Conservation (phyloP, 208 protist genomes). For the Sergeia podlipaevii region DNA sequence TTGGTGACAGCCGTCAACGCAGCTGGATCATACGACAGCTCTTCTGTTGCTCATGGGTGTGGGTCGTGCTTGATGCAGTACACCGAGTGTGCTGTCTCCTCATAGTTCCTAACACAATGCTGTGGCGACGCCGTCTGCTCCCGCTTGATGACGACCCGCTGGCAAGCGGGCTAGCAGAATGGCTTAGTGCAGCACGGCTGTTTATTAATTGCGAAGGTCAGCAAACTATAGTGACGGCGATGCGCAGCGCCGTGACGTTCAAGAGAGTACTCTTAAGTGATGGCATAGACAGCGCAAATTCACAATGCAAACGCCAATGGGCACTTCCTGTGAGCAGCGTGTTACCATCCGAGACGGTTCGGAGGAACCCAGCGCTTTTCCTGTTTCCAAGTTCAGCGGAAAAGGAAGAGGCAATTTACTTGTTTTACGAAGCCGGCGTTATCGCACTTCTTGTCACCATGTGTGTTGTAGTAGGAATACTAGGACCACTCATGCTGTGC, state of each 20-base stretch:
- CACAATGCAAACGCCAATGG: not conserved
- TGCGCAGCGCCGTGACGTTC: too few relatives aligned
- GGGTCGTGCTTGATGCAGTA: constrained; percentile 36
- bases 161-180: constrained; percentile 19
- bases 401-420: too few relatives aligned
- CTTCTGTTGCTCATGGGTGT: constrained; percentile 24
- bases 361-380: too few relatives aligned
- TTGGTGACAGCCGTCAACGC: too few relatives aligned
- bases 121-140: constrained; percentile 43
- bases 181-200: constrained; percentile 41
- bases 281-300: too few relatives aligned
- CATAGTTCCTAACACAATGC: constrained; percentile 33
- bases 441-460: too few relatives aligned
- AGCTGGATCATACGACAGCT: constrained; percentile 26
- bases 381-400: too few relatives aligned
- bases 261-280: too few relatives aligned
- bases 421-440: too few relatives aligned
- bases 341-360: too few relatives aligned
- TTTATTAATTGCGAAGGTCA: constrained; percentile 19
- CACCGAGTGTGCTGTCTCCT: constrained; percentile 37
- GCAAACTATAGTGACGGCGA: not conserved
- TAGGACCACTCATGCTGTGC: too few relatives aligned
- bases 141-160: constrained; percentile 17
- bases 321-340: not conserved
- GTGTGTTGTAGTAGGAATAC: too few relatives aligned